Evolutionary conservation across 345 rosid genomes (phyloP).

Genomic region (Populus davidiana): DNA sequence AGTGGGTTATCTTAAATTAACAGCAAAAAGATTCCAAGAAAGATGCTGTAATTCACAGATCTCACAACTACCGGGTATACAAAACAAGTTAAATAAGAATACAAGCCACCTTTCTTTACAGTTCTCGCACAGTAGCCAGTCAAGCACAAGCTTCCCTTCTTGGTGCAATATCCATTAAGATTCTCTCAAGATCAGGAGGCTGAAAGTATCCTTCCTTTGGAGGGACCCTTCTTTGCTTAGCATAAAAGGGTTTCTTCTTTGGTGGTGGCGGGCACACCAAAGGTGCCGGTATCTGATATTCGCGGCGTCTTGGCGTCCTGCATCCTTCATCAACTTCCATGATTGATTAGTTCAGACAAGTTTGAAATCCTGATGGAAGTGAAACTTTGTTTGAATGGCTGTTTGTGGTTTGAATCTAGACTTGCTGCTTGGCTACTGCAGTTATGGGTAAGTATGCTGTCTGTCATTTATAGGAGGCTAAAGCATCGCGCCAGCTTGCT

Average conservation of each 20-base stretch:
- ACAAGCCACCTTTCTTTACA: too few relatives aligned
- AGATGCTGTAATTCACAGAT: neutral
- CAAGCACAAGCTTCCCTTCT: slow-evolving; percentile 33
- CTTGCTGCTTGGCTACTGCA: neutral
- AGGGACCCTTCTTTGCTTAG: slow-evolving; percentile 24
- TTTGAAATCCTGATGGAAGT: neutral
- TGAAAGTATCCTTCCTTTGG: slow-evolving; percentile 62
- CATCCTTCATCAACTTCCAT: slow-evolving; percentile 39
- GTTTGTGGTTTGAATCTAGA: neutral
- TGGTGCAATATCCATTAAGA: slow-evolving; percentile 38
- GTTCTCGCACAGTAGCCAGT: neutral
- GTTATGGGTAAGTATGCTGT: neutral
- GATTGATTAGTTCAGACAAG: neutral
- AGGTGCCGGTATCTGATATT: slow-evolving; percentile 33
- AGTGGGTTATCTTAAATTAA: neutral
- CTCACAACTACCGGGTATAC: neutral
- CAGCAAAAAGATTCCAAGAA: neutral
- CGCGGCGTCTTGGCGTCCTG: slow-evolving; percentile 52
- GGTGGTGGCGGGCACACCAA: slow-evolving; percentile 59
- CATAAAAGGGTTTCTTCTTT: slow-evolving; percentile 42
- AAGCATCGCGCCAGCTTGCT: slow-evolving; percentile 24
- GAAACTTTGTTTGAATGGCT: neutral
- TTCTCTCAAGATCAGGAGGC: slow-evolving; percentile 65
- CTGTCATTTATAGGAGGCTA: neutral
- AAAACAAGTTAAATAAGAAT: neutral